Evolutionary conservation across 208 protist species (phyloP).

Genomic region (Leishmania lainsoni): DNA sequence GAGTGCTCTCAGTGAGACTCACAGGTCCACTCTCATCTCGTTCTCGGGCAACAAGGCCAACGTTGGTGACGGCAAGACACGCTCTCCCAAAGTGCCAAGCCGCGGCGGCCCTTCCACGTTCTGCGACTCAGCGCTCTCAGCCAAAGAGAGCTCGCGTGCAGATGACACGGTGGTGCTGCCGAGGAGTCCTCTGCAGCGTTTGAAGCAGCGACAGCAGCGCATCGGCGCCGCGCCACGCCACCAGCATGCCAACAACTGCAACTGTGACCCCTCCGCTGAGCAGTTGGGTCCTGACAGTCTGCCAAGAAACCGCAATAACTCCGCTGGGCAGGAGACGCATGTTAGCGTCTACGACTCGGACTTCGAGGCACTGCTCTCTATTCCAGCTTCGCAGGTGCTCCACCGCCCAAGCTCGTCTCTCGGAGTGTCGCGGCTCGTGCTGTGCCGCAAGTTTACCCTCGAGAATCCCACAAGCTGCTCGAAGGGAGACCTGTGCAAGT

Average conservation of each 20-base stretch:
- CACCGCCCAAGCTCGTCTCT: conserved; percentile 51
- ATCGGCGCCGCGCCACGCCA: neutral
- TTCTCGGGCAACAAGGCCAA: neutral
- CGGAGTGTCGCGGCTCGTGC: conserved; percentile 64
- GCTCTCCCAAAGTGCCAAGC: neutral
- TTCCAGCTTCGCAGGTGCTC: conserved; percentile 39
- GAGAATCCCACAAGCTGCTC: conserved; percentile 43
- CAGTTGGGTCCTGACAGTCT: neutral
- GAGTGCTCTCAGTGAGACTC: neutral
- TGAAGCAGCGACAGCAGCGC: conserved; percentile 2
- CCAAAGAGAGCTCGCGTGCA: neutral
- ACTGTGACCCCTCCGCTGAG: neutral
- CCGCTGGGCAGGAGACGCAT: neutral
- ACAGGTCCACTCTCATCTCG: neutral
- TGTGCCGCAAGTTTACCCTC: conserved; percentile 69
- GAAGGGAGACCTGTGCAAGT: conserved; percentile 67
- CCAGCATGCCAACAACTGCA: neutral
- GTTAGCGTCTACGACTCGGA: conserved; percentile 67
- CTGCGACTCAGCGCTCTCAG: neutral
- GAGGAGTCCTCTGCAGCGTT: neutral
- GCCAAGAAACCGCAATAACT: neutral
- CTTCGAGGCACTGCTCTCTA: conserved; percentile 53
- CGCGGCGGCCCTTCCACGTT: neutral
- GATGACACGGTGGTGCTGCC: neutral
- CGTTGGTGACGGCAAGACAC: neutral